phyloP scores from a whole-genome alignment of 371 early-diverging fungal genomes.

The Mortierella sp. region DNA sequence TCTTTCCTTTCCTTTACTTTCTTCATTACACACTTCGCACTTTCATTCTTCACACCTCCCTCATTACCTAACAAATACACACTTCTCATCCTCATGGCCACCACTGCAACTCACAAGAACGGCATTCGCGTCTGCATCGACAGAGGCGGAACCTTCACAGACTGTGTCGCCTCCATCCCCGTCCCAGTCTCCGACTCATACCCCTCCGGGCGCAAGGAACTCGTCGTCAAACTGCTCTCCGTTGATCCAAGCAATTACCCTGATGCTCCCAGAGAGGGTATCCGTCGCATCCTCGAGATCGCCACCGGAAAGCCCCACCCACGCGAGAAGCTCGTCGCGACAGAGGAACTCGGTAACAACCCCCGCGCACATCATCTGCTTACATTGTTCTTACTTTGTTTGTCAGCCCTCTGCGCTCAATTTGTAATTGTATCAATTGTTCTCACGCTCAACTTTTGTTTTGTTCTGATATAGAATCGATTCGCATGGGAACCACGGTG shows the following conservation, averaged over 20 bases:
- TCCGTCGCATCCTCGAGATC: slow-evolving; percentile 89
- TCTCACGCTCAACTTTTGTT: not conserved
- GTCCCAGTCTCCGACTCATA: slow-evolving; percentile 68
- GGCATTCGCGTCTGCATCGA: slow-evolving; percentile 80
- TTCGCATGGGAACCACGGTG: slow-evolving; percentile 98
- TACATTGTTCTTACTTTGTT: not conserved
- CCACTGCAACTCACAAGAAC: slow-evolving; percentile 17
- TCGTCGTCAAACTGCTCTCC: slow-evolving; percentile 87
- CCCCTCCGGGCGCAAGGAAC: slow-evolving; percentile 61
- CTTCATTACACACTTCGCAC: slow-evolving; percentile 10
- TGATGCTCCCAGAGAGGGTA: slow-evolving; percentile 96
- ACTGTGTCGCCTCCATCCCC: slow-evolving; percentile 80
- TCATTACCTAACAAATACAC: slow-evolving; percentile 5
- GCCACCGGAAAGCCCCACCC: slow-evolving; percentile 82
- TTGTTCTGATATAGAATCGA: slow-evolving; percentile 67
- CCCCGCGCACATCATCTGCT: not conserved
- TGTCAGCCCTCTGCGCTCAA: not conserved
- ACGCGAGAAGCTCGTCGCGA: slow-evolving; percentile 82
- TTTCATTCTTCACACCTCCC: not conserved
- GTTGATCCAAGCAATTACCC: slow-evolving; percentile 94
- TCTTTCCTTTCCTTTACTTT: not conserved
- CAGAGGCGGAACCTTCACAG: slow-evolving; percentile 93
- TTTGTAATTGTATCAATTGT: not conserved
- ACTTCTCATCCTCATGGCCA: not conserved
- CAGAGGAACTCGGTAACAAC: slow-evolving; percentile 73